Percentiles rank a stretch among this genome's conserved stretches.
phyloP scores from a whole-genome alignment of 257 asterid species.

The Prunella vulgaris region DNA sequence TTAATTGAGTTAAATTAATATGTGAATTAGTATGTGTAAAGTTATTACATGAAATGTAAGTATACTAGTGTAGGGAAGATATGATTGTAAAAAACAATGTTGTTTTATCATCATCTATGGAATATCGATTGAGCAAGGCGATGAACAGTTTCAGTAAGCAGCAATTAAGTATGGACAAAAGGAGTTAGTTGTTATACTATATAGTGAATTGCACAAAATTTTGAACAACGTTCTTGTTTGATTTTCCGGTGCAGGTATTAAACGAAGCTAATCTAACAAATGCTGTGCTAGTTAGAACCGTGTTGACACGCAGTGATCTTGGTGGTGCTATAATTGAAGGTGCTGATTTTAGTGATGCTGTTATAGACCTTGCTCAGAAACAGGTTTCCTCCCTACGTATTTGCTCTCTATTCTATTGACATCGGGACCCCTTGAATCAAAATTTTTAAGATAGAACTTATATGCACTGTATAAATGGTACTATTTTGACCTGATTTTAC shows the following conservation, averaged over 20 bases:
- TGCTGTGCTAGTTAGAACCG: slow-evolving; percentile 86
- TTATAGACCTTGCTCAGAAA: slow-evolving; percentile 75
- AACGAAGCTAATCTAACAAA: slow-evolving; percentile 89
- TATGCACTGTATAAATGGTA: background rate
- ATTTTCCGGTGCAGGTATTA: slow-evolving; percentile 47
- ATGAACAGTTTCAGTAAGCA: no score
- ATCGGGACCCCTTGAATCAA: no score
- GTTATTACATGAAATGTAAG: no score
- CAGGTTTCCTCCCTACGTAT: slow-evolving; percentile 52
- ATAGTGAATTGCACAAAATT: background rate
- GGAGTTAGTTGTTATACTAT: background rate
- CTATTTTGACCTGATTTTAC: no score
- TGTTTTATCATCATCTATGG: no score
- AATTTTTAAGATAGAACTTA: no score
- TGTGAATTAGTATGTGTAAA: no score
- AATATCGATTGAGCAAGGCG: no score
- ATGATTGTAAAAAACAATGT: no score
- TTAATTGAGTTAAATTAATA: no score
- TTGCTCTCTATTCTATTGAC: background rate
- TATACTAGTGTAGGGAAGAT: no score
- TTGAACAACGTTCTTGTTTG: background rate
- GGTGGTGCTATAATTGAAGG: slow-evolving; percentile 84
- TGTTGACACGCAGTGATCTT: slow-evolving; percentile 90
- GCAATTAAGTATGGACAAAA: no score
- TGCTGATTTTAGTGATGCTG: slow-evolving; percentile 97